Evolutionary conservation across 768 basidiomycete species (phyloP).

Genomic region (Boletus bicolor): DNA sequence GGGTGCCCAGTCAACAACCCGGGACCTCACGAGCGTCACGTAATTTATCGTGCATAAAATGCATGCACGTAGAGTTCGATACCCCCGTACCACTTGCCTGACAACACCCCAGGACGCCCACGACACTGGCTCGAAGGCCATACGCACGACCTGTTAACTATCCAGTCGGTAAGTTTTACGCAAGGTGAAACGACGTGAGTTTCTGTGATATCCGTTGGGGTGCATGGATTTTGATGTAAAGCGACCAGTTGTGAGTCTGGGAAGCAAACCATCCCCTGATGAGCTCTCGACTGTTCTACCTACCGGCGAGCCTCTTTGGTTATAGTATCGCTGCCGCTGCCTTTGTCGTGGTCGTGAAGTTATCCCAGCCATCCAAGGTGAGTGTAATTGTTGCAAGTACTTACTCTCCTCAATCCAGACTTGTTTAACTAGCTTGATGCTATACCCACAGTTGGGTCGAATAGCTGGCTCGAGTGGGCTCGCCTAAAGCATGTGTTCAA

Average conservation of each 20-base stretch:
- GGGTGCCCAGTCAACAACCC: too few species aligned
- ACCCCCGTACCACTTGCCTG: not conserved
- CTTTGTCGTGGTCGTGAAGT: not conserved
- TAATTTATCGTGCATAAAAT: not conserved
- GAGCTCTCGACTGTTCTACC: not conserved
- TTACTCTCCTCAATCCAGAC: not conserved
- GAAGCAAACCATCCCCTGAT: not conserved
- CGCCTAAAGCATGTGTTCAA: conserved; percentile 16
- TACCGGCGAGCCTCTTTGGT: not conserved
- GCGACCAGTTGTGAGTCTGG: not conserved
- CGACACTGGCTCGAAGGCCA: not conserved
- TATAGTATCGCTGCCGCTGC: not conserved
- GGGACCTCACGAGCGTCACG: not conserved
- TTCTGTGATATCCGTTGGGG: not conserved
- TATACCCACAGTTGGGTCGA: conserved; percentile 31
- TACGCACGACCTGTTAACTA: not conserved
- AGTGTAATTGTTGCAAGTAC: not conserved
- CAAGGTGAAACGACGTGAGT: not conserved
- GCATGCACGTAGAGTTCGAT: not conserved
- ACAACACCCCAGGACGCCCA: not conserved
- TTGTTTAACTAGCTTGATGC: conserved; percentile 15
- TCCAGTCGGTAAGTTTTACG: not conserved
- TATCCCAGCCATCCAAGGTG: conserved; percentile 2
- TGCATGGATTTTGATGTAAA: not conserved
- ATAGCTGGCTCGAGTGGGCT: conserved; percentile 20